A percentile compares a stretch with the other conserved stretches of the same genome.
phyloP scores from a whole-genome alignment of 257 asterid genomes.

The Ajuga chamaepitys region DNA sequence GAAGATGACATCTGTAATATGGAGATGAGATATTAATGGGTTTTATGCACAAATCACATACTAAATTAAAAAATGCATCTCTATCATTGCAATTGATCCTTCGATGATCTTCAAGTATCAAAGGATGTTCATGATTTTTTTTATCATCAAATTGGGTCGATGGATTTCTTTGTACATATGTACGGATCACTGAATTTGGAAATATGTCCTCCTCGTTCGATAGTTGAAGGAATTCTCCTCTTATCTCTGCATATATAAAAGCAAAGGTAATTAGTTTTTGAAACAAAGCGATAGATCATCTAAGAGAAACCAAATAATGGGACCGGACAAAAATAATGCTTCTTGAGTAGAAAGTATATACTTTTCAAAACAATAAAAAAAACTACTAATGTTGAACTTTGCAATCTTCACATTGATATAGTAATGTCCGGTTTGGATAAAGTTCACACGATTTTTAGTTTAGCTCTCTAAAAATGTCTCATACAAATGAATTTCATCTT shows the following conservation, averaged over 20 bases:
- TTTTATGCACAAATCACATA: not conserved
- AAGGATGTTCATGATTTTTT: not conserved
- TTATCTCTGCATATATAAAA: not conserved
- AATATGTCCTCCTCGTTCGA: not conserved
- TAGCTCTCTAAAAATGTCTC: too few relatives aligned
- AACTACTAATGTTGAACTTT: not conserved
- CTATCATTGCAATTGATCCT: not conserved
- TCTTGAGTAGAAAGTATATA: too few relatives aligned
- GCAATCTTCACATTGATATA: not conserved
- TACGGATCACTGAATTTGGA: not conserved
- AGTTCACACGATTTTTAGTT: too few relatives aligned
- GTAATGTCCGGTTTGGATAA: too few relatives aligned
- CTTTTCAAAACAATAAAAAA: too few relatives aligned
- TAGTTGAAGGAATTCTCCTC: not conserved
- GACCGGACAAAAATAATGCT: too few relatives aligned
- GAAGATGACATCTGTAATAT: not conserved
- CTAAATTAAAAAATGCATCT: not conserved
- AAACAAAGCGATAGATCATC: too few relatives aligned
- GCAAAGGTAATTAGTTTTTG: not conserved
- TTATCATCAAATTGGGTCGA: not conserved
- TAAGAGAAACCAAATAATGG: too few relatives aligned
- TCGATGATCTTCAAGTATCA: not conserved
- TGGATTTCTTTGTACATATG: not conserved
- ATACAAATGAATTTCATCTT: too few relatives aligned
- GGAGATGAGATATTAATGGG: not conserved